Conservation (phyloP, 495 filamentous ascomycete species). For the Talaromyces nanjingensis region DNA sequence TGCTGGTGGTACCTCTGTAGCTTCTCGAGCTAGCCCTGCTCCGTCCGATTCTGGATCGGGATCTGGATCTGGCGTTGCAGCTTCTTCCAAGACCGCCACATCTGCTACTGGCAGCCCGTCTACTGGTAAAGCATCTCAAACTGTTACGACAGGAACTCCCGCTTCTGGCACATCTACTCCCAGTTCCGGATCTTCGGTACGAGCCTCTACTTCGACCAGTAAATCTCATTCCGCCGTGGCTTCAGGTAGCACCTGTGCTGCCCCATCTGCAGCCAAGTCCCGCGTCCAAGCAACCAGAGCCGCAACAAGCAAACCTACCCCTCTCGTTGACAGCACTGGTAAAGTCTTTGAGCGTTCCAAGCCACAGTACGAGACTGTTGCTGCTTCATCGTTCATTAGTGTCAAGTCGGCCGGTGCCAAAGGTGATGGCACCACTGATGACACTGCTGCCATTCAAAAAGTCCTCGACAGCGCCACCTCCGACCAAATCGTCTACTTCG, state of each 20-base stretch:
- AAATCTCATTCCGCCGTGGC: neutral
- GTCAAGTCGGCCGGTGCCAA: slow-evolving; percentile 71
- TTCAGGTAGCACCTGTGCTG: slow-evolving; percentile 23
- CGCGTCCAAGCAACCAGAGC: slow-evolving; percentile 27
- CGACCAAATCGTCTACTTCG: slow-evolving; percentile 77
- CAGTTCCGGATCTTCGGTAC: neutral
- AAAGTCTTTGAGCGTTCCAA: slow-evolving; percentile 60
- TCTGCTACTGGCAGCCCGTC: slow-evolving; percentile 2
- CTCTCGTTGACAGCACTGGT: slow-evolving; percentile 30
- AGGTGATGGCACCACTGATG: slow-evolving; percentile 62
- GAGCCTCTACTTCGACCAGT: neutral
- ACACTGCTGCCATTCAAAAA: slow-evolving; percentile 60
- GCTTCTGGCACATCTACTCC: neutral
- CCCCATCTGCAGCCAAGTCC: slow-evolving; percentile 12
- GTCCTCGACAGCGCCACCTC: slow-evolving; percentile 54
- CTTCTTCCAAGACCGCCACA: neutral
- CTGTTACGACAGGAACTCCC: neutral
- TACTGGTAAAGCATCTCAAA: neutral
- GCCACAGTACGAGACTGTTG: slow-evolving; percentile 55
- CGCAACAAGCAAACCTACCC: slow-evolving; percentile 27
- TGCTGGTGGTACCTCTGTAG: neutral
- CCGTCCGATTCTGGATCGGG: neutral
- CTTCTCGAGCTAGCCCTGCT: neutral
- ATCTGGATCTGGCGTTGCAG: neutral
- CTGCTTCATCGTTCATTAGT: slow-evolving; percentile 51